These are phyloP conservation scores for Heterobasidion parviporum DNA, from an alignment of 1,284 basidiomycete genomes.

Conservation along the genomic window DNA sequence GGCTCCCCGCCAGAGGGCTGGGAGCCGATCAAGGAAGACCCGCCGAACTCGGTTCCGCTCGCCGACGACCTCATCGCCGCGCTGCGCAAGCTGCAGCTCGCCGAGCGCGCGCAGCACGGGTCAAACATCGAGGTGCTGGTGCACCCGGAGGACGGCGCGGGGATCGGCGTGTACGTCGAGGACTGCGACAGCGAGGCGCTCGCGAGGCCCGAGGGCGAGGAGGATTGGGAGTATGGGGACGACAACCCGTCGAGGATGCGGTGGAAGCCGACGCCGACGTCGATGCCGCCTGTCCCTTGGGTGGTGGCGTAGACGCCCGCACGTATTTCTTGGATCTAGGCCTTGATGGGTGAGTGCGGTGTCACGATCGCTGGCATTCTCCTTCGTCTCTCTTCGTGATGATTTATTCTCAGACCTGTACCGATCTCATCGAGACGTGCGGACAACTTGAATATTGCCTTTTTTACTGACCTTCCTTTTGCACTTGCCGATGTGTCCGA, in stretches of 20 bases:
- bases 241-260: slow-evolving; percentile 38
- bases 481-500: neutral
- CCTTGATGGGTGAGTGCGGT: slow-evolving; percentile 1
- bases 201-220: slow-evolving; percentile 21
- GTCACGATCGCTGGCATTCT: neutral
- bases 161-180: slow-evolving; percentile 69
- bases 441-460: slow-evolving; percentile 30
- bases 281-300: slow-evolving; percentile 39
- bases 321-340: slow-evolving; percentile 1
- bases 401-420: slow-evolving; percentile 40
- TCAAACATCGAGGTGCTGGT: slow-evolving; percentile 40
- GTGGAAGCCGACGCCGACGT: slow-evolving; percentile 47
- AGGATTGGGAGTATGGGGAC: slow-evolving; percentile 58
- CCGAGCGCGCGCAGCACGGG: slow-evolving; percentile 21
- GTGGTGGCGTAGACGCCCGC: slow-evolving; percentile 17
- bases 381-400: slow-evolving; percentile 17
- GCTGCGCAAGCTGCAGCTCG: slow-evolving; percentile 52
- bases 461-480: slow-evolving; percentile 22
- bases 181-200: slow-evolving; percentile 40
- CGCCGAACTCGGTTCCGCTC: slow-evolving; percentile 81
- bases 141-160: slow-evolving; percentile 59
- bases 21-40: slow-evolving; percentile 89
- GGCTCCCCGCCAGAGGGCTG: slow-evolving; percentile 98
- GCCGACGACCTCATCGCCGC: slow-evolving; percentile 87
- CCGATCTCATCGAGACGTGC: slow-evolving; percentile 27